Conservation (phyloP, 2,329 filamentous ascomycete genomes). For the Claviceps sp. region DNA sequence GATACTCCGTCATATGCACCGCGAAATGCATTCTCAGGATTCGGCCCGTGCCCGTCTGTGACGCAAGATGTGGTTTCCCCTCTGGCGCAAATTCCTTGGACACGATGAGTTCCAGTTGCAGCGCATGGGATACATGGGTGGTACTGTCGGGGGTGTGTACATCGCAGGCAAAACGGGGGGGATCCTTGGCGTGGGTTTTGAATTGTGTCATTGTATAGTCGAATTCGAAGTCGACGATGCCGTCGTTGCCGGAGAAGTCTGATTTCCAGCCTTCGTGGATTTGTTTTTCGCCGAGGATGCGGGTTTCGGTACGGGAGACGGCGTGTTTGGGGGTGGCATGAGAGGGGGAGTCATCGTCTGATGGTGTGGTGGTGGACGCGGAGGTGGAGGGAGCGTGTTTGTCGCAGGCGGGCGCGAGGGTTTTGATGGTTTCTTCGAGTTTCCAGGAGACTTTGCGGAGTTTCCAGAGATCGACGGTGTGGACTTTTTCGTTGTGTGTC, state of each 20-base stretch:
- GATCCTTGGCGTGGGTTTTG: conserved; percentile 32
- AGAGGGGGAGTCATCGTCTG: conserved; percentile 11
- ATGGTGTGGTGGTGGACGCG: conserved; percentile 10
- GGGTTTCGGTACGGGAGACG: conserved; percentile 57
- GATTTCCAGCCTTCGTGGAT: conserved; percentile 86
- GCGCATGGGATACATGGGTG: conserved; percentile 64
- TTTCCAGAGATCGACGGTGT: conserved; percentile 70
- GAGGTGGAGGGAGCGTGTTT: conserved; percentile 46
- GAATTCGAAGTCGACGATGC: conserved; percentile 42
- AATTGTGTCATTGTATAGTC: conserved; percentile 38
- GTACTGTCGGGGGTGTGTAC: conserved; percentile 57
- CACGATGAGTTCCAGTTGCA: conserved; percentile 88
- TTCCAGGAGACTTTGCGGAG: conserved; percentile 87
- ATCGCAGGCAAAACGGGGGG: conserved; percentile 60
- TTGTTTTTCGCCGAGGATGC: conserved; percentile 67
- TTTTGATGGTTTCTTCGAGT: conserved; percentile 76
- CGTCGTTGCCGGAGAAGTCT: conserved; percentile 36
- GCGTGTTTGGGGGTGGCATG: conserved; percentile 40
- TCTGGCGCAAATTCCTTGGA: conserved; percentile 76
- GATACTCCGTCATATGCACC: conserved; percentile 66
- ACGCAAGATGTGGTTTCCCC: conserved; percentile 53
- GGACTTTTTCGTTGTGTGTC: conserved; percentile 50
- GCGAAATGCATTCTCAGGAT: conserved; percentile 89
- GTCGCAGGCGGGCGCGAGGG: conserved; percentile 64
- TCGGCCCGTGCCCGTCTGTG: conserved; percentile 78